A percentile compares a stretch with the other conserved stretches of the same genome.
These are phyloP conservation scores for Fusarium sp. DNA, from an alignment of 2,329 filamentous ascomycete species.

Conservation along the genomic window DNA sequence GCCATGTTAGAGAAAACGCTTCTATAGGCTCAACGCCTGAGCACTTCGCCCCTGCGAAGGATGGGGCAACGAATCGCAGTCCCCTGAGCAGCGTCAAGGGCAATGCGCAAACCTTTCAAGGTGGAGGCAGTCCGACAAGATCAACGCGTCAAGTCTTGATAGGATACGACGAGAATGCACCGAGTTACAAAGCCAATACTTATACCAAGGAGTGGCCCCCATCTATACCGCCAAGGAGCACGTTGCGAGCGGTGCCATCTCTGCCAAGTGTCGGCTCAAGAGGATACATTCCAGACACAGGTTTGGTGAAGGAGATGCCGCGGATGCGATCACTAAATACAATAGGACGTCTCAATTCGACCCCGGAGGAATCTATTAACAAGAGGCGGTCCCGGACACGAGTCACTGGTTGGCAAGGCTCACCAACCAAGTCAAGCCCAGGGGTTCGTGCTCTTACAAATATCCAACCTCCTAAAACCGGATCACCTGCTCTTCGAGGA, in stretches of 20 bases:
- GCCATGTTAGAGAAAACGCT: slow-evolving; percentile 61
- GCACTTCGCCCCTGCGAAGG: neutral
- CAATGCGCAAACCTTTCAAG: slow-evolving; percentile 4
- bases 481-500: slow-evolving; percentile 8
- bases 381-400: slow-evolving; percentile 39
- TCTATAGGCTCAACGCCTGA: slow-evolving; percentile 56
- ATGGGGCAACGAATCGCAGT: neutral
- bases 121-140: neutral
- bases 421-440: slow-evolving; percentile 47
- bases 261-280: slow-evolving; percentile 30
- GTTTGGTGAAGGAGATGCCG: slow-evolving; percentile 8
- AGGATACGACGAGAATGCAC: slow-evolving; percentile 35
- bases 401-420: slow-evolving; percentile 24
- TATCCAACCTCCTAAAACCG: slow-evolving; percentile 17
- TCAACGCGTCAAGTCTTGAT: neutral
- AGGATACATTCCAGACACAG: neutral
- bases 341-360: slow-evolving; percentile 22
- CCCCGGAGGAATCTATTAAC: slow-evolving; percentile 29
- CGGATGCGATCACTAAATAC: slow-evolving; percentile 44
- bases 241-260: slow-evolving; percentile 42
- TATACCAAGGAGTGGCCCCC: slow-evolving; percentile 2
- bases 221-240: slow-evolving; percentile 29
- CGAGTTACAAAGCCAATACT: neutral
- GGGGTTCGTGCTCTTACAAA: slow-evolving; percentile 8
- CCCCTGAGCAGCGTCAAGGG: slow-evolving; percentile 26